A percentile compares a stretch with the other conserved stretches of the same genome.
Conservation (phyloP, 257 asterid genomes). For the Nicotiana sylvestris region DNA sequence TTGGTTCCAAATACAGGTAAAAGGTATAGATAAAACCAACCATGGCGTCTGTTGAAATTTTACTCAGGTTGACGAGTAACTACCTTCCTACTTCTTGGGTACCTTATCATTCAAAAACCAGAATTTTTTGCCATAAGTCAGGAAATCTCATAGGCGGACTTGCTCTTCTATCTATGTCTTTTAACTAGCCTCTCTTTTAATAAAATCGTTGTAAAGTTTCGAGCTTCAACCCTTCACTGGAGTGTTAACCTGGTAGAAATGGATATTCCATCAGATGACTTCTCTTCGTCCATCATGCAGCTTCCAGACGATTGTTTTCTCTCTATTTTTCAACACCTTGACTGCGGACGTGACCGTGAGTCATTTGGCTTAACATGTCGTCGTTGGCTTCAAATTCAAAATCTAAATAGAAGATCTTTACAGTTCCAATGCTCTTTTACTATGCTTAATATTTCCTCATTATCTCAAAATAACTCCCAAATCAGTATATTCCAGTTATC, state of each 20-base stretch:
- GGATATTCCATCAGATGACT: constrained; percentile 21
- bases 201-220: constrained; percentile 53
- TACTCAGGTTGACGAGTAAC: constrained; percentile 67
- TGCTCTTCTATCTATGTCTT: constrained; percentile 19
- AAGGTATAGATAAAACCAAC: constrained; percentile 29
- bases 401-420: constrained; percentile 49
- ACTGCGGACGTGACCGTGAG: constrained; percentile 45
- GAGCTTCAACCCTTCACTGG: constrained; percentile 60
- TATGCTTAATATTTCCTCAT: constrained; percentile 26
- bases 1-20: constrained; percentile 50
- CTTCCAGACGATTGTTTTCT: constrained; percentile 61
- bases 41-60: constrained; percentile 61
- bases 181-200: constrained; percentile 48
- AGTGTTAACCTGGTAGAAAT: constrained; percentile 24
- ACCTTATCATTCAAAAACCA: constrained; percentile 48
- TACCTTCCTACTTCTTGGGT: constrained; percentile 65
- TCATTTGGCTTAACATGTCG: constrained; percentile 65
- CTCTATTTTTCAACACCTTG: constrained; percentile 48
- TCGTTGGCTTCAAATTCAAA: constrained; percentile 65
- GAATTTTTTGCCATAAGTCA: constrained; percentile 79
- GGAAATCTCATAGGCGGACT: constrained; percentile 63
- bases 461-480: constrained; percentile 31
- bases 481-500: constrained; percentile 37
- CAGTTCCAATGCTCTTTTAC: constrained; percentile 55
- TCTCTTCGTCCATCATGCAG: constrained; percentile 20